A percentile compares a stretch with the other conserved stretches of the same genome.
Evolutionary conservation across 371 early-diverging fungal genomes (phyloP).

Genomic region (Sporodiniella umbellata): DNA sequence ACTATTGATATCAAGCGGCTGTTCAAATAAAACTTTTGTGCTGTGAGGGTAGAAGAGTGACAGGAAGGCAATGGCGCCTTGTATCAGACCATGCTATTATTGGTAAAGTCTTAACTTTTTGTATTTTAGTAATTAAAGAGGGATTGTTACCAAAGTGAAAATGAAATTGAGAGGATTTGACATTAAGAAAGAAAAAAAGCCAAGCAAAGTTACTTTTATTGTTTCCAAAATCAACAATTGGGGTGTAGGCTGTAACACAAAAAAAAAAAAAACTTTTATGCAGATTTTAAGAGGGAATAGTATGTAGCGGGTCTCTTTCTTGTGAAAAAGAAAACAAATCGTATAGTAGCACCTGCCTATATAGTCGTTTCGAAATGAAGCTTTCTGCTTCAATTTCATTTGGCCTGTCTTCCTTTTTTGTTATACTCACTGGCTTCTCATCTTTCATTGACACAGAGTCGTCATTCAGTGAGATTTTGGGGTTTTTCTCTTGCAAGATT

Average conservation of each 20-base stretch:
- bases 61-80: conserved; percentile 19
- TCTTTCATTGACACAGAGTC: background rate
- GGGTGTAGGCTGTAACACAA: conserved; percentile 2
- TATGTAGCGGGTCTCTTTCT: background rate
- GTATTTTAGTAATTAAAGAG: too few relatives aligned
- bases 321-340: conserved; percentile 1
- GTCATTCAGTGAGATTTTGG: background rate
- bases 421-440: background rate
- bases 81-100: conserved; percentile 31
- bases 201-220: too few relatives aligned
- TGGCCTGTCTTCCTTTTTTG: background rate
- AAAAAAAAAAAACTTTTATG: background rate
- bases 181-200: too few relatives aligned
- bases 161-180: too few relatives aligned
- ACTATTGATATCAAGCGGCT: conserved; percentile 13
- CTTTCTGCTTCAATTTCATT: background rate
- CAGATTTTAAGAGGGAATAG: background rate
- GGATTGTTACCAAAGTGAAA: too few relatives aligned
- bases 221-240: conserved; percentile 4
- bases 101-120: too few relatives aligned
- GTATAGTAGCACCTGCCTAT: background rate
- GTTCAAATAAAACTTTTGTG: conserved; percentile 6
- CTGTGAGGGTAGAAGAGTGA: conserved; percentile 24
- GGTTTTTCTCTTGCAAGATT: background rate
- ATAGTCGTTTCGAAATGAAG: background rate